These are phyloP conservation scores for Didymella lethalis DNA, from an alignment of 2,329 filamentous ascomycete species.

Conservation along the genomic window DNA sequence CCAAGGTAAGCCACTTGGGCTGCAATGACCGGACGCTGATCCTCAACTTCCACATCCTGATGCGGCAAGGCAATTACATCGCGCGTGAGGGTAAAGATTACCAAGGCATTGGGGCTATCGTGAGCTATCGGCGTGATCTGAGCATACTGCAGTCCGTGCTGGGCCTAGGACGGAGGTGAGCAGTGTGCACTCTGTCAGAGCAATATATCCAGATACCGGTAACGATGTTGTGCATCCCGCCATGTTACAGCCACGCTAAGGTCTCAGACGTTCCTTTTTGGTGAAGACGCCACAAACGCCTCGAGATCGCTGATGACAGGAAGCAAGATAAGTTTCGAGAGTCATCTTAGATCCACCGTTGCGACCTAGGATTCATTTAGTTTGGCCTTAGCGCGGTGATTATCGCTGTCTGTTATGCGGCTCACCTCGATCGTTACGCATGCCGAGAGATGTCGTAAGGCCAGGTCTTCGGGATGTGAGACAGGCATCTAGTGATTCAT, in stretches of 20 bases:
- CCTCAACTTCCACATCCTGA: conserved; percentile 29
- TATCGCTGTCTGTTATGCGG: conserved; percentile 5
- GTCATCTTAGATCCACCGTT: conserved; percentile 4
- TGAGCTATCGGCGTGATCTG: conserved; percentile 30
- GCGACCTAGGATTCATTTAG: not conserved
- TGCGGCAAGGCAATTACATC: conserved; percentile 33
- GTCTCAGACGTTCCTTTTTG: conserved; percentile 13
- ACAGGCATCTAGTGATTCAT: conserved; percentile 15
- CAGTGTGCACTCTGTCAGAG: conserved; percentile 29
- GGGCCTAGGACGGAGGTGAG: conserved; percentile 26
- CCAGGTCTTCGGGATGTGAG: conserved; percentile 9
- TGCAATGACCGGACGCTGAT: conserved; percentile 22
- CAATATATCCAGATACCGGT: conserved; percentile 28
- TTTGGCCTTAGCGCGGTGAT: not conserved
- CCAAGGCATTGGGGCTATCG: conserved; percentile 22
- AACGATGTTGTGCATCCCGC: conserved; percentile 15
- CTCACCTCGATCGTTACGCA: conserved; percentile 3
- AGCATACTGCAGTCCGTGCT: conserved; percentile 38
- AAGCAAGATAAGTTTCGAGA: not conserved
- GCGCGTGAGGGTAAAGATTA: conserved; percentile 22
- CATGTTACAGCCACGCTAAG: conserved; percentile 19
- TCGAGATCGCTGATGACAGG: not conserved
- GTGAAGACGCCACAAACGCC: conserved; percentile 9
- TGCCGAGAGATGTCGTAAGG: conserved; percentile 13
- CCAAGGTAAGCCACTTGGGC: conserved; percentile 38